Percentiles rank a stretch among this genome's conserved stretches.
Conservation (phyloP, 2,329 filamentous ascomycete species). For the Fusarium sp. region DNA sequence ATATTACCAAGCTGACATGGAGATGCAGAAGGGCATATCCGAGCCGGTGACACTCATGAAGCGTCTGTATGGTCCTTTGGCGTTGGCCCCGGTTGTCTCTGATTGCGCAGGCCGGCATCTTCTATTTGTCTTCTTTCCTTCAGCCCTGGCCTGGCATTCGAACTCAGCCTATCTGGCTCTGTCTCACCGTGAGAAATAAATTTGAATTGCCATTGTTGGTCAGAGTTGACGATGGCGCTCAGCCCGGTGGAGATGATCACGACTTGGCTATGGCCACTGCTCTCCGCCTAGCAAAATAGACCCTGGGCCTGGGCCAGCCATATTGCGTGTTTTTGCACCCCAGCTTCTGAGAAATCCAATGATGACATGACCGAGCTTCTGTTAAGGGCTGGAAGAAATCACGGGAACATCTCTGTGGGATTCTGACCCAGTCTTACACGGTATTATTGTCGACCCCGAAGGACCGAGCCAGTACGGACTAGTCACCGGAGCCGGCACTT, state of each 20-base stretch:
- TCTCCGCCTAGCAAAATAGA: slow-evolving; percentile 22
- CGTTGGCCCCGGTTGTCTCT: slow-evolving; percentile 4
- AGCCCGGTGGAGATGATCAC: slow-evolving; percentile 34
- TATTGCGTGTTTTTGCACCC: slow-evolving; percentile 26
- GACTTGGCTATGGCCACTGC: slow-evolving; percentile 10
- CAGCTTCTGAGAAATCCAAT: slow-evolving; percentile 21
- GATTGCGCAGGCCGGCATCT: slow-evolving; percentile 2
- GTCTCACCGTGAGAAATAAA: slow-evolving; percentile 28
- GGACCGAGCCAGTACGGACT: slow-evolving; percentile 22
- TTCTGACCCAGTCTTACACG: neutral
- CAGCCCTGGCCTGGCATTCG: slow-evolving; percentile 5
- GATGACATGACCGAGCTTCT: slow-evolving; percentile 37
- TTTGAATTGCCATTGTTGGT: slow-evolving; percentile 18
- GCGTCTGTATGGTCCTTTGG: slow-evolving; percentile 1
- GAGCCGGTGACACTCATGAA: slow-evolving; percentile 9
- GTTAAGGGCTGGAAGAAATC: slow-evolving; percentile 19
- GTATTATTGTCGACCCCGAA: slow-evolving; percentile 20
- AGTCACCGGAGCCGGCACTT: slow-evolving; percentile 41
- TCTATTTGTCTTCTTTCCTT: neutral
- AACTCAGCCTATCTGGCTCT: slow-evolving; percentile 19
- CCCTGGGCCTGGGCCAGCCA: slow-evolving; percentile 36
- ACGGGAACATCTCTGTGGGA: slow-evolving; percentile 3
- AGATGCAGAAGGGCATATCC: slow-evolving; percentile 3
- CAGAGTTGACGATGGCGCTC: slow-evolving; percentile 29
- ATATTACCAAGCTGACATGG: slow-evolving; percentile 7